Conservation (phyloP, 1,284 basidiomycete species). For the Golubevia pallescens region DNA sequence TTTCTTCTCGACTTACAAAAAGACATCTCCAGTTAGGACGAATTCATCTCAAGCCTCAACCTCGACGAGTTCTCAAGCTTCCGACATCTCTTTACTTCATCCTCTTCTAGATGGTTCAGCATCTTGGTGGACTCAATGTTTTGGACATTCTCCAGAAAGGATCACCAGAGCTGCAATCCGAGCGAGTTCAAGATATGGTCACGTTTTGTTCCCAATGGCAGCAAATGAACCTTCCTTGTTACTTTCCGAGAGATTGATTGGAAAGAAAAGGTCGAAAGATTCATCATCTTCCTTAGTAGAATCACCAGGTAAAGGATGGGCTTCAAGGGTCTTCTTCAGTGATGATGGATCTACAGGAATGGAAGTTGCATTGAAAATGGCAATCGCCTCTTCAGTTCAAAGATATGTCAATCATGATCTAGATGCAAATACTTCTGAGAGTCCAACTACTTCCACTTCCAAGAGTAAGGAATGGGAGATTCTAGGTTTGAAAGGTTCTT, state of each 20-base stretch:
- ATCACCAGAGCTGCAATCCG: conserved; percentile 42
- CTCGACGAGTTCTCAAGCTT: not conserved
- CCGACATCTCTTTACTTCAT: conserved; percentile 18
- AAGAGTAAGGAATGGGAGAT: conserved; percentile 76
- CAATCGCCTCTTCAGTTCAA: conserved; percentile 34
- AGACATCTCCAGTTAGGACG: too few relatives aligned
- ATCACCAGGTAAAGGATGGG: conserved; percentile 82
- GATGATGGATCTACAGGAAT: conserved; percentile 95
- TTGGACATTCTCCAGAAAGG: conserved; percentile 50
- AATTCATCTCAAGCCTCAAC: not conserved
- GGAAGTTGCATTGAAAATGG: conserved; percentile 97
- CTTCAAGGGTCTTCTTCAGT: conserved; percentile 85
- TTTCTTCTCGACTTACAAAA: conserved; percentile 72
- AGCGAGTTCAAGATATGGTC: conserved; percentile 56
- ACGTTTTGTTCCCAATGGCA: conserved; percentile 57
- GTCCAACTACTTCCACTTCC: conserved; percentile 9
- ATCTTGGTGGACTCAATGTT: conserved; percentile 62
- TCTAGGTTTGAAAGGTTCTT: conserved; percentile 87
- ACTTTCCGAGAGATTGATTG: conserved; percentile 45
- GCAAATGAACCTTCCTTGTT: conserved; percentile 45
- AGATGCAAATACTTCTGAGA: conserved; percentile 39
- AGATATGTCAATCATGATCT: conserved; percentile 24
- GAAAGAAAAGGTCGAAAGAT: conserved; percentile 5
- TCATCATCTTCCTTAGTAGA: not conserved
- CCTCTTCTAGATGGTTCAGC: conserved; percentile 55